phyloP scores from a whole-genome alignment of 1,284 basidiomycete genomes.

The Pseudomicrostroma phylloplanum region DNA sequence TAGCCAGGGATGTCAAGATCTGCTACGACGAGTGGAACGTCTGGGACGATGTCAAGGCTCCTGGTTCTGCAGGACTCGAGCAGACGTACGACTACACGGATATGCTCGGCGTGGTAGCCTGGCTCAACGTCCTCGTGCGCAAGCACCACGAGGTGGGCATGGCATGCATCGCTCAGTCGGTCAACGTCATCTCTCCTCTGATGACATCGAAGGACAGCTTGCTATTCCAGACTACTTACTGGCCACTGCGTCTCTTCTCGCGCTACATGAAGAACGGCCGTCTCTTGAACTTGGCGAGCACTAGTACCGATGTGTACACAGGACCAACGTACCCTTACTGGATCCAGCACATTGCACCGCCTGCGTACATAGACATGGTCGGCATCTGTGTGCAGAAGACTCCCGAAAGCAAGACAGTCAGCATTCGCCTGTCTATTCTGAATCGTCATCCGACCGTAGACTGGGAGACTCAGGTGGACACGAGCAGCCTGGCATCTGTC shows the following conservation, averaged over 20 bases:
- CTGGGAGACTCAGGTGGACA: constrained; percentile 14
- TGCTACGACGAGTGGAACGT: constrained; percentile 63
- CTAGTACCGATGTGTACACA: constrained; percentile 52
- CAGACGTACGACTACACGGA: constrained; percentile 62
- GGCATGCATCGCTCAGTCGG: constrained; percentile 62
- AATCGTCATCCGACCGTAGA: constrained; percentile 52
- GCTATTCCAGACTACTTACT: constrained; percentile 59
- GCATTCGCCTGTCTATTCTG: constrained; percentile 56
- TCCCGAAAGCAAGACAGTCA: constrained; percentile 12
- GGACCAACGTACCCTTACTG: constrained; percentile 58
- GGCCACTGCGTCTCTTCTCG: constrained; percentile 58
- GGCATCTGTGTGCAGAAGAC: constrained; percentile 53
- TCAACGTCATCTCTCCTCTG: constrained; percentile 60
- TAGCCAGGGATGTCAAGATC: constrained; percentile 44
- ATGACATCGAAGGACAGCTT: constrained; percentile 53
- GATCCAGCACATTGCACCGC: constrained; percentile 50
- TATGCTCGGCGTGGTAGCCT: constrained; percentile 60
- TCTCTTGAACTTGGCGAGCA: constrained; percentile 53
- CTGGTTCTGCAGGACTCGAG: constrained; percentile 57
- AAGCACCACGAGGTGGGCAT: constrained; percentile 62
- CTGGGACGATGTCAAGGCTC: constrained; percentile 56
- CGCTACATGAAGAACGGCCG: constrained; percentile 58
- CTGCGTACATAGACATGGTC: constrained; percentile 56
- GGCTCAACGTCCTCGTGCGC: constrained; percentile 63
- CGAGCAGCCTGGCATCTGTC: constrained; percentile 13